Evolutionary conservation across 768 basidiomycete species (phyloP).

Genomic region (Amanita rubescens): DNA sequence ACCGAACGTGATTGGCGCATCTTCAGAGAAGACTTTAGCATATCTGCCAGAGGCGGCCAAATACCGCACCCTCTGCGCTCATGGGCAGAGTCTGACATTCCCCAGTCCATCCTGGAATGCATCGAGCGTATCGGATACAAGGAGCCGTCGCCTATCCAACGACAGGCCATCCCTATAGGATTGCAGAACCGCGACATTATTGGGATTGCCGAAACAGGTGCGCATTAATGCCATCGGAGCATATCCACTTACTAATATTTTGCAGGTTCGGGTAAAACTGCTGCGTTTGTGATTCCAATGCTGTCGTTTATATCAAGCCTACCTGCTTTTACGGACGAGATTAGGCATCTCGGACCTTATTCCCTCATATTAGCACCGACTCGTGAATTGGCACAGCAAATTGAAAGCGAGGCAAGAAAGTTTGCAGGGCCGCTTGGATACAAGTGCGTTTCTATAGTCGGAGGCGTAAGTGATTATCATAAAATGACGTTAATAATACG

Average conservation of each 20-base stretch:
- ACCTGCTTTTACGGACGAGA: slow-evolving; percentile 85
- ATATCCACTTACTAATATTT: neutral
- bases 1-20: slow-evolving; percentile 99
- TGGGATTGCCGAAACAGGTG: slow-evolving; percentile 97
- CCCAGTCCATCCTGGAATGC: slow-evolving; percentile 66
- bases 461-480: slow-evolving; percentile 59
- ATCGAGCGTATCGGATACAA: slow-evolving; percentile 94
- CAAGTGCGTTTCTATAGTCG: slow-evolving; percentile 95
- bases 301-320: slow-evolving; percentile 86
- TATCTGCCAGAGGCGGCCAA: slow-evolving; percentile 85
- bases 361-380: slow-evolving; percentile 92
- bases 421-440: slow-evolving; percentile 89
- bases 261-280: slow-evolving; percentile 95
- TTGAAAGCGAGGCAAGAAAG: slow-evolving; percentile 86
- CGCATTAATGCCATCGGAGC: slow-evolving; percentile 13
- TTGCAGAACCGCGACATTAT: slow-evolving; percentile 95
- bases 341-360: slow-evolving; percentile 89
- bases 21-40: slow-evolving; percentile 97
- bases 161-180: slow-evolving; percentile 99
- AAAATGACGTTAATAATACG: neutral
- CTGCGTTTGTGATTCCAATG: slow-evolving; percentile 98
- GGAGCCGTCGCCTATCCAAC: slow-evolving; percentile 94
- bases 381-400: slow-evolving; percentile 98
- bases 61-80: slow-evolving; percentile 92
- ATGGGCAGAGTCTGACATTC: slow-evolving; percentile 87